Evolutionary conservation across 2,329 filamentous ascomycete species (phyloP).

Genomic region (Xylariaceae sp.): DNA sequence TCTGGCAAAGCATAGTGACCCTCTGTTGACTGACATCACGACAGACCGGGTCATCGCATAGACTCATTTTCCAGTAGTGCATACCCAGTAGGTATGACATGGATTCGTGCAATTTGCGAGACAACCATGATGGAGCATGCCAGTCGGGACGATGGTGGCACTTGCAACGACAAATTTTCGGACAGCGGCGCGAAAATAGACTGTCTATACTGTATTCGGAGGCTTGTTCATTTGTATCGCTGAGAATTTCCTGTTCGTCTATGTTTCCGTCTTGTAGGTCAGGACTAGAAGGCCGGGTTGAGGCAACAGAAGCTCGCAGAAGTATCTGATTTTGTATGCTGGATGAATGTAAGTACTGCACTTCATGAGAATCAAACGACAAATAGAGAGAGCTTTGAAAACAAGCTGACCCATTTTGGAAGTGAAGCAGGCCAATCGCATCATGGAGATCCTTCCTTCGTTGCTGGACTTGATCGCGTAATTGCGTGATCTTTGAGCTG

Average conservation of each 20-base stretch:
- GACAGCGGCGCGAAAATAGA: too few relatives aligned
- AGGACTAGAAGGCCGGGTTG: too few relatives aligned
- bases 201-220: too few relatives aligned
- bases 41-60: constrained; percentile 2
- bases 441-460: constrained; percentile 6
- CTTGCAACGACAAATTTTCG: too few relatives aligned
- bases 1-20: neutral
- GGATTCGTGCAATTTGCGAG: neutral
- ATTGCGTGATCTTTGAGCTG: neutral
- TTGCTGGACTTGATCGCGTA: constrained; percentile 1
- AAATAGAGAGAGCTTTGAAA: neutral
- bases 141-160: too few relatives aligned
- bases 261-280: too few relatives aligned
- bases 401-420: constrained; percentile 2
- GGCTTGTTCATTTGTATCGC: too few relatives aligned
- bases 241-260: too few relatives aligned
- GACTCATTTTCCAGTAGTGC: neutral
- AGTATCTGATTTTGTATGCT: too few relatives aligned
- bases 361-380: neutral
- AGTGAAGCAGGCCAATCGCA: constrained; percentile 11
- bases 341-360: too few relatives aligned
- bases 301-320: too few relatives aligned
- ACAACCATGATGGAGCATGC: neutral
- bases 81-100: neutral
- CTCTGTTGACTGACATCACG: constrained; percentile 2